These are phyloP conservation scores for Cyberlindnera maclurae DNA, from an alignment of 805 yeast genomes.

Conservation along the genomic window DNA sequence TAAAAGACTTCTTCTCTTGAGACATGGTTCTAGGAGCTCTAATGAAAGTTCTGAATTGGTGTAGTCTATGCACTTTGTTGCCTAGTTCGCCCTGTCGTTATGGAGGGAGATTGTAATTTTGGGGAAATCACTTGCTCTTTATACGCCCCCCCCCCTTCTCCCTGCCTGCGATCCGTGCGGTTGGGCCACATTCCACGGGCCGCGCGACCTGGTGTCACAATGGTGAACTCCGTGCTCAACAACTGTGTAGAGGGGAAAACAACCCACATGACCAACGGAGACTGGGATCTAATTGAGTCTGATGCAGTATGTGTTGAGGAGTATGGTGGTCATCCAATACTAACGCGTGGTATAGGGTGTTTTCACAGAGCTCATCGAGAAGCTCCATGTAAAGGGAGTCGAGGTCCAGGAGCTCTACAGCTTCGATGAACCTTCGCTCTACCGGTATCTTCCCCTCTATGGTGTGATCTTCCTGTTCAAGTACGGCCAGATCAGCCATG, in stretches of 20 bases:
- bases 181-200: too few relatives aligned
- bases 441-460: constrained; percentile 35
- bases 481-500: constrained; percentile 38
- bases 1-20: constrained; percentile 22
- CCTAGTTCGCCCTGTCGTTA: too few relatives aligned
- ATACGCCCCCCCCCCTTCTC: too few relatives aligned
- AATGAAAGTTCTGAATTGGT: too few relatives aligned
- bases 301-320: constrained; percentile 36
- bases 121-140: too few relatives aligned
- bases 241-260: too few relatives aligned
- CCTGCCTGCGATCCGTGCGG: too few relatives aligned
- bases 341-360: constrained; percentile 36
- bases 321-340: too few relatives aligned
- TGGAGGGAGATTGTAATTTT: too few relatives aligned
- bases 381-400: constrained; percentile 42
- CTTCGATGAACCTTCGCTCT: constrained; percentile 38
- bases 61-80: too few relatives aligned
- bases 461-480: constrained; percentile 61
- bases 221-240: too few relatives aligned
- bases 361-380: constrained; percentile 55
- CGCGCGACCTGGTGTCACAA: too few relatives aligned
- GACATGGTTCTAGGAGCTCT: constrained; percentile 11
- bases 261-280: constrained; percentile 12
- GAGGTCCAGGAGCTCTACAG: constrained; percentile 54
- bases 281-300: constrained; percentile 60